Evolutionary conservation across 2,329 filamentous ascomycete genomes (phyloP).

Genomic region (Apiospora aurea): DNA sequence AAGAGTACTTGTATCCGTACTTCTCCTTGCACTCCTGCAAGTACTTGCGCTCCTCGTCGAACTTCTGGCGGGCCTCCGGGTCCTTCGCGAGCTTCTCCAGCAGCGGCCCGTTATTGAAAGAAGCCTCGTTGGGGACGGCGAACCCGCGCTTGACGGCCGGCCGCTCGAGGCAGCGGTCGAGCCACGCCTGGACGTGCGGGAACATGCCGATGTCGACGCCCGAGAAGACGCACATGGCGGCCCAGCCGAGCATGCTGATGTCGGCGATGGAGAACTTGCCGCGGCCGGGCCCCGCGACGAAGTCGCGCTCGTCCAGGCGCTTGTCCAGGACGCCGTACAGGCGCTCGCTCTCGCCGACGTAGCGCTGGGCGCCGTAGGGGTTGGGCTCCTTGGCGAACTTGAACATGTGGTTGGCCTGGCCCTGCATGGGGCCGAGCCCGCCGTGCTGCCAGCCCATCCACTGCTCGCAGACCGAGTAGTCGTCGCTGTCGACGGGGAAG

Average conservation of each 20-base stretch:
- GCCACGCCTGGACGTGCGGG: constrained; percentile 71
- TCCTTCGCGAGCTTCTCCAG: constrained; percentile 52
- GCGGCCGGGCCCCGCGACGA: constrained; percentile 56
- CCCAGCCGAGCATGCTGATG: constrained; percentile 77
- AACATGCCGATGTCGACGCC: constrained; percentile 70
- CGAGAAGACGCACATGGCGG: constrained; percentile 62
- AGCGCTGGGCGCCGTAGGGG: constrained; percentile 75
- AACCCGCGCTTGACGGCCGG: constrained; percentile 69
- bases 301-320: constrained; percentile 63
- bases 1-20: constrained; percentile 56
- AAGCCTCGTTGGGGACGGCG: constrained; percentile 60
- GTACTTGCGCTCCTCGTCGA: constrained; percentile 43
- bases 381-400: constrained; percentile 73
- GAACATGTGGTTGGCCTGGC: constrained; percentile 77
- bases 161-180: constrained; percentile 65
- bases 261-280: constrained; percentile 73
- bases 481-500: constrained; percentile 55
- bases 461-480: constrained; percentile 56
- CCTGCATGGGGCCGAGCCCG: constrained; percentile 76
- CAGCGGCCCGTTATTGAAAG: constrained; percentile 49
- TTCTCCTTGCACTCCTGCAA: constrained; percentile 52
- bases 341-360: constrained; percentile 77
- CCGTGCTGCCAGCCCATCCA: constrained; percentile 78
- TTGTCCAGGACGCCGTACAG: constrained; percentile 76
- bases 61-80: constrained; percentile 54